These are phyloP conservation scores for Dioscorea alata DNA, from an alignment of 106 monocot genomes.

Conservation along the genomic window DNA sequence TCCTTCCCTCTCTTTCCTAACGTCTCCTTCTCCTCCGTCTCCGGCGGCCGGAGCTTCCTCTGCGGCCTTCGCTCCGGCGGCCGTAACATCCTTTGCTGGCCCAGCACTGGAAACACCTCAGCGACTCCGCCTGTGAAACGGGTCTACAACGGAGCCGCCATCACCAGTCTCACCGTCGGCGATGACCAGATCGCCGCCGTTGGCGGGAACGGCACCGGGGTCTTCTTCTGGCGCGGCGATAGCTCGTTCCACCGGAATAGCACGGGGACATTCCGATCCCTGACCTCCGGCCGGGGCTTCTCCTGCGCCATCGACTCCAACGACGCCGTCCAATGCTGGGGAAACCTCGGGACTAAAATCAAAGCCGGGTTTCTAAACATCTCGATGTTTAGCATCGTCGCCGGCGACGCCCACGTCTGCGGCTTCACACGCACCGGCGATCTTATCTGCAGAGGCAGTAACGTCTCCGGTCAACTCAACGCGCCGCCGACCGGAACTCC, in stretches of 20 bases:
- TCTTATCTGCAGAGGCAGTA: constrained; percentile 41
- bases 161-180: constrained; percentile 53
- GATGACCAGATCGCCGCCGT: constrained; percentile 57
- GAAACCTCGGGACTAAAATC: constrained; percentile 14
- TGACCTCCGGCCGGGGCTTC: constrained; percentile 70
- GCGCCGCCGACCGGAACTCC: constrained; percentile 9
- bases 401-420: constrained; percentile 65
- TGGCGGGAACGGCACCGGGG: constrained; percentile 2
- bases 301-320: constrained; percentile 48
- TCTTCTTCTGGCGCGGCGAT: constrained; percentile 56
- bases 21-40: constrained; percentile 31
- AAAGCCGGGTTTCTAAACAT: constrained; percentile 23
- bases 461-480: constrained; percentile 33
- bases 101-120: neutral
- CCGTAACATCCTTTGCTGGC: constrained; percentile 66
- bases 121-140: constrained; percentile 17
- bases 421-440: constrained; percentile 32
- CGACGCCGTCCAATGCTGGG: constrained; percentile 60
- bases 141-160: constrained; percentile 40
- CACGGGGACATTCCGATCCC: constrained; percentile 41
- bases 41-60: constrained; percentile 35
- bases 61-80: constrained; percentile 44
- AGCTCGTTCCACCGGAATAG: constrained; percentile 17
- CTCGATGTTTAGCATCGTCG: constrained; percentile 47
- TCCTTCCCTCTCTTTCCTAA: constrained; percentile 23